Percentiles rank a stretch among this genome's conserved stretches.
These are phyloP conservation scores for Mycena amicta DNA, from an alignment of 768 basidiomycete genomes.

Conservation along the genomic window DNA sequence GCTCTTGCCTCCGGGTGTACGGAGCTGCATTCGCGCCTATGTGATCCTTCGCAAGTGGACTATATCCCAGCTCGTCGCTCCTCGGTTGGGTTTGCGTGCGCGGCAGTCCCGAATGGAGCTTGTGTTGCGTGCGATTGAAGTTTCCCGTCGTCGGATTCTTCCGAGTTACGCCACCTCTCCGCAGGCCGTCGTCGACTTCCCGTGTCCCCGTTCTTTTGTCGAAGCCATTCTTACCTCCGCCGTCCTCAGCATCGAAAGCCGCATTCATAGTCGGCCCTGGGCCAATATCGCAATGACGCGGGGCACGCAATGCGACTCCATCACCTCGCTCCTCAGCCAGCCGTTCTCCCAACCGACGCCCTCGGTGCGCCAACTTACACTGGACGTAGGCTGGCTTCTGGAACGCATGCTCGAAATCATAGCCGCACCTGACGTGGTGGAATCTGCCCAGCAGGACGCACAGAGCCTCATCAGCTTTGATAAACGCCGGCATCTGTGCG, in stretches of 20 bases:
- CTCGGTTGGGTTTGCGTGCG: constrained; percentile 60
- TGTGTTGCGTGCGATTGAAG: constrained; percentile 70
- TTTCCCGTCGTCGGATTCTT: constrained; percentile 64
- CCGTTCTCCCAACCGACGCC: constrained; percentile 48
- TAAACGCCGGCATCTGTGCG: constrained; percentile 76
- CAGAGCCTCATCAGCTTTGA: constrained; percentile 76
- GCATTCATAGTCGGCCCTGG: constrained; percentile 81
- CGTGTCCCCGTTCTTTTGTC: constrained; percentile 77
- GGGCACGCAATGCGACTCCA: constrained; percentile 62
- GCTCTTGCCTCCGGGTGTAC: constrained; percentile 71
- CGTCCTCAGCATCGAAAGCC: constrained; percentile 75
- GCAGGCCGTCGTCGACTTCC: constrained; percentile 50
- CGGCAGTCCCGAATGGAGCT: constrained; percentile 77
- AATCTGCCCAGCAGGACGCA: constrained; percentile 53
- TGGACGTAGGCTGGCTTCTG: constrained; percentile 82
- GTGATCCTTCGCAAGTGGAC: constrained; percentile 80
- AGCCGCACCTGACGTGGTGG: constrained; percentile 69
- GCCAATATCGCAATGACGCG: constrained; percentile 67
- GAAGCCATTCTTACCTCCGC: constrained; percentile 79
- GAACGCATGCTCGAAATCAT: constrained; percentile 83
- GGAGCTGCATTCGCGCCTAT: constrained; percentile 78
- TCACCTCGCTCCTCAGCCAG: constrained; percentile 56
- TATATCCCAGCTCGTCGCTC: constrained; percentile 66
- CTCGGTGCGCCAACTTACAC: constrained; percentile 57
- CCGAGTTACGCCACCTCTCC: constrained; percentile 38